Conservation (phyloP, 2,329 filamentous ascomycete species). For the Epichloe aotearoae region DNA sequence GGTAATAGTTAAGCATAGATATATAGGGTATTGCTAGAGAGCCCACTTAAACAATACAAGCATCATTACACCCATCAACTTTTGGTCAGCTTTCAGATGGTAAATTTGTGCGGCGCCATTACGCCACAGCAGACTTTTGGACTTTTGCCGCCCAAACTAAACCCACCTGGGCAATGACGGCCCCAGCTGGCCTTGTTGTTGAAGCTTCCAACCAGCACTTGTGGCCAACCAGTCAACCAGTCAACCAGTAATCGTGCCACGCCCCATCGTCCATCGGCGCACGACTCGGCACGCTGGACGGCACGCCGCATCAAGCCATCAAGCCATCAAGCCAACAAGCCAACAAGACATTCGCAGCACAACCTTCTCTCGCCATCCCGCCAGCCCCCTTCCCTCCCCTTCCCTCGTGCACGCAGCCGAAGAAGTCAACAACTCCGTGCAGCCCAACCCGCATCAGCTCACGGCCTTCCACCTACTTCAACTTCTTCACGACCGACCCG, state of each 20-base stretch:
- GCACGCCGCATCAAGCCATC: background rate
- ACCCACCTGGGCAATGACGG: background rate
- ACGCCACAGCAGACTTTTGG: background rate
- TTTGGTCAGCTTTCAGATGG: too few relatives aligned
- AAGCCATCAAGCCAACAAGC: background rate
- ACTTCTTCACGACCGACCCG: background rate
- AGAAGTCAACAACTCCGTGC: background rate
- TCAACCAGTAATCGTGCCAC: background rate
- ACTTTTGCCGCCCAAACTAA: too few relatives aligned
- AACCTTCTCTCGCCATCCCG: background rate
- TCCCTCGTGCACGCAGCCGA: background rate
- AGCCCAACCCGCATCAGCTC: background rate
- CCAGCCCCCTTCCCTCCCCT: background rate
- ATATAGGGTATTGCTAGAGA: too few relatives aligned
- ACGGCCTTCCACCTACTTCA: background rate
- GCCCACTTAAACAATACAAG: too few relatives aligned
- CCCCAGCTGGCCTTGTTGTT: too few relatives aligned
- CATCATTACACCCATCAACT: too few relatives aligned
- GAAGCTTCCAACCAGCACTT: too few relatives aligned
- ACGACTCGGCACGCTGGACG: background rate
- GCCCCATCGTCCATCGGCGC: background rate
- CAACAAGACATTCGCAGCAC: background rate
- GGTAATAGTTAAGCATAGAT: too few relatives aligned
- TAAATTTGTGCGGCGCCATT: background rate
- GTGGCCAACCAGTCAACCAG: too few relatives aligned